A percentile compares a stretch with the other conserved stretches of the same genome.
These are phyloP conservation scores for Dentipellis sp. DNA, from an alignment of 768 basidiomycete species.

Conservation along the genomic window DNA sequence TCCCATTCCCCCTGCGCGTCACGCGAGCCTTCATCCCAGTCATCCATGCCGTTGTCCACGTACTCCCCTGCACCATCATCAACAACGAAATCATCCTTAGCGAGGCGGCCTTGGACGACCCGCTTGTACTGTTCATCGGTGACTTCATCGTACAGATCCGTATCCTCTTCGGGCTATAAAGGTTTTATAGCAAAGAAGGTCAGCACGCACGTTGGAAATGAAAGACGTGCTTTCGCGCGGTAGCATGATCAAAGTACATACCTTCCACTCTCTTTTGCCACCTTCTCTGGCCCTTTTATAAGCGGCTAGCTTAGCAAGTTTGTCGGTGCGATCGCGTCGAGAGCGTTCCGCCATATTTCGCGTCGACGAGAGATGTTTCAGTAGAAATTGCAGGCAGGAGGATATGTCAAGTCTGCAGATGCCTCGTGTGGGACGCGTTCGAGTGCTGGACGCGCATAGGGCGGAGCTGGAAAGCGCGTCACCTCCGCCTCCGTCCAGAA, in stretches of 20 bases:
- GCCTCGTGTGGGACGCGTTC: conserved; percentile 11
- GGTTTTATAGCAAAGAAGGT: conserved; percentile 14
- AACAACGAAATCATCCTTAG: conserved; percentile 88
- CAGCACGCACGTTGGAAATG: neutral
- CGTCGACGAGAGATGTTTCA: neutral
- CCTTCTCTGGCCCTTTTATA: conserved; percentile 38
- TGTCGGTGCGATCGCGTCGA: conserved; percentile 18
- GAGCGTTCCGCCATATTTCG: conserved; percentile 21
- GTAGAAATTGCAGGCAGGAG: neutral
- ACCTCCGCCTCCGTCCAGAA: neutral
- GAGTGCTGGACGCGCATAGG: conserved; percentile 17
- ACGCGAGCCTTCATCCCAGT: conserved; percentile 62
- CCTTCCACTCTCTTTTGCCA: conserved; percentile 51
- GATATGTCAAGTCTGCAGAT: neutral
- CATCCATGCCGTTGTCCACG: conserved; percentile 95
- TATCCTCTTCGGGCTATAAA: conserved; percentile 39
- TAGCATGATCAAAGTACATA: conserved; percentile 19
- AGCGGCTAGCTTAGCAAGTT: conserved; percentile 44
- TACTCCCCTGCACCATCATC: conserved; percentile 92
- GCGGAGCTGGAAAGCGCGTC: conserved; percentile 22
- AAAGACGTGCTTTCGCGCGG: conserved; percentile 4
- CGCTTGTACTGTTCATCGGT: conserved; percentile 81
- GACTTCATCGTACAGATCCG: conserved; percentile 79
- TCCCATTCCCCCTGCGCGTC: conserved; percentile 39
- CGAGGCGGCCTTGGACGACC: conserved; percentile 76